phyloP scores from a whole-genome alignment of 257 asterid species.

The Rubia yunnanensis region DNA sequence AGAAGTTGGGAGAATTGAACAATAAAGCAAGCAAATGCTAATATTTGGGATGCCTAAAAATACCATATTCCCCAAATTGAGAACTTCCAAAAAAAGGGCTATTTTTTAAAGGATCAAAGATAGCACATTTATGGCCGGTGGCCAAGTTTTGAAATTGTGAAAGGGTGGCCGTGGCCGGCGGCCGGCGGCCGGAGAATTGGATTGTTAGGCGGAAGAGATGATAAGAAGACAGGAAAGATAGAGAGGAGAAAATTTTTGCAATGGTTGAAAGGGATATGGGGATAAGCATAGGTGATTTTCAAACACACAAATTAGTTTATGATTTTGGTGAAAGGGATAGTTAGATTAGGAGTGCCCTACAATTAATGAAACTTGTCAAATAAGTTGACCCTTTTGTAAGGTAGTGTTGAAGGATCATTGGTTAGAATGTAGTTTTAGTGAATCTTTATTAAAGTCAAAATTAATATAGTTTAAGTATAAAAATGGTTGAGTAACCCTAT shows the following conservation, averaged over 20 bases:
- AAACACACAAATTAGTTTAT: neutral
- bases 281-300: conserved; percentile 1
- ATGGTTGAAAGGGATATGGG: conserved; percentile 8
- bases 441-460: too few relatives aligned
- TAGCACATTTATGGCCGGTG: neutral
- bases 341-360: neutral
- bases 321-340: conserved; percentile 4
- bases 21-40: neutral
- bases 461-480: too few relatives aligned
- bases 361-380: neutral
- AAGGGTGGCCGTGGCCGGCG: conserved; percentile 1
- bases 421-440: too few relatives aligned
- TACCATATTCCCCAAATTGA: neutral
- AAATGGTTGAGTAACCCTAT: too few relatives aligned
- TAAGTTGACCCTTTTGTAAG: neutral
- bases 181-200: neutral
- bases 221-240: neutral
- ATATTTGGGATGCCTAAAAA: neutral
- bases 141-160: neutral
- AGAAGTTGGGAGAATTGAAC: neutral
- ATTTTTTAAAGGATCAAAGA: neutral
- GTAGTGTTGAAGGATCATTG: too few relatives aligned
- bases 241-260: neutral
- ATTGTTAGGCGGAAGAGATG: neutral
- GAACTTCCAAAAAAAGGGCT: neutral